Evolutionary conservation across 225 moss, liverwort and hornwort genomes (phyloP).

Genomic region (Thuidium tamariscinum): DNA sequence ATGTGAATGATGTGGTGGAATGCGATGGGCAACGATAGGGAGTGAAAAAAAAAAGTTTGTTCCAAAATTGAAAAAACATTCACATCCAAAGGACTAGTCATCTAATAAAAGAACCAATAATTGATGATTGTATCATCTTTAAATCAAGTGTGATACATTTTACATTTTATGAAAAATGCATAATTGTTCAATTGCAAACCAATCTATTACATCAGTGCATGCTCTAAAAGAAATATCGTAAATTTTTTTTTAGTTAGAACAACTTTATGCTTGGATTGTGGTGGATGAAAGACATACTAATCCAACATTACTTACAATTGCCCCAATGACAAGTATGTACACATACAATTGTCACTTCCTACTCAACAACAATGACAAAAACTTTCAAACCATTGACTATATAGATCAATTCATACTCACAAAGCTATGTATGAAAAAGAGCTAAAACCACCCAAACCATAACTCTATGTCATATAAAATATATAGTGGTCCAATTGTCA

Average conservation of each 20-base stretch:
- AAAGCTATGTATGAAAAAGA: rapidly evolving
- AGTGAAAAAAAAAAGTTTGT: background rate
- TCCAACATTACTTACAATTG: background rate
- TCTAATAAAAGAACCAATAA: background rate
- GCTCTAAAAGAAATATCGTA: no score
- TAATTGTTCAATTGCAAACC: rapidly evolving
- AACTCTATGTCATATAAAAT: rapidly evolving
- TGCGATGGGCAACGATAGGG: background rate
- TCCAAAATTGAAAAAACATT: background rate
- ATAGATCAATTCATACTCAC: rapidly evolving
- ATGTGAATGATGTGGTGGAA: no score
- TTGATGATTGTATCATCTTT: rapidly evolving
- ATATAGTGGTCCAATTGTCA: rapidly evolving
- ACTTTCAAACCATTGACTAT: background rate
- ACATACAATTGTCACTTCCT: background rate
- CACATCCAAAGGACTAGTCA: rapidly evolving
- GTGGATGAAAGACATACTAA: rapidly evolving
- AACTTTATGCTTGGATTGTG: rapidly evolving
- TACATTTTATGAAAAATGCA: background rate
- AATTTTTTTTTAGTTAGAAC: background rate
- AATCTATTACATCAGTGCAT: background rate
- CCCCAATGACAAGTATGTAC: background rate
- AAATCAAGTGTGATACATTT: background rate
- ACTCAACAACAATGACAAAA: background rate
- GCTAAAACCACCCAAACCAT: rapidly evolving